A percentile compares a stretch with the other conserved stretches of the same genome.
Evolutionary conservation across 225 moss, liverwort and hornwort genomes (phyloP).

Genomic region (Anthoceros angustus): DNA sequence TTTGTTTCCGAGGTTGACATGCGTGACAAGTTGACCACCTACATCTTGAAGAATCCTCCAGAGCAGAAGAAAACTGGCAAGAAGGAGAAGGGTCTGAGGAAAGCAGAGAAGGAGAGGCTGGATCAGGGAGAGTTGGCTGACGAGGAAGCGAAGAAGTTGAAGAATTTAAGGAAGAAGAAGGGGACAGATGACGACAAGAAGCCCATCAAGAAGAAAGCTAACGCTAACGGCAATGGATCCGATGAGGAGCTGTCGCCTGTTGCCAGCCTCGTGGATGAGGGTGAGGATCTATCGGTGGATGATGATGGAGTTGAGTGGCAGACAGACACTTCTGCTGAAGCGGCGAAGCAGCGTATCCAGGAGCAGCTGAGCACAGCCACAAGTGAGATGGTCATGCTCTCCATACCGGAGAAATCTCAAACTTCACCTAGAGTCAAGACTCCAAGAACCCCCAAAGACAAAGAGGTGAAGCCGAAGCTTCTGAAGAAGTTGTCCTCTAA

Average conservation of each 20-base stretch:
- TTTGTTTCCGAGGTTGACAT: slow-evolving; percentile 91
- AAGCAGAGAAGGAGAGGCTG: slow-evolving; percentile 86
- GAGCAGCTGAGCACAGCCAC: slow-evolving; percentile 88
- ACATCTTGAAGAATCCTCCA: slow-evolving; percentile 92
- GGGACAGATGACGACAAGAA: slow-evolving; percentile 35
- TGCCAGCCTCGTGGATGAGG: slow-evolving; percentile 68
- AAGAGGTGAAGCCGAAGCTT: slow-evolving; percentile 34
- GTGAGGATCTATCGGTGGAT: slow-evolving; percentile 35
- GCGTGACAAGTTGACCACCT: slow-evolving; percentile 98
- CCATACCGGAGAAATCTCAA: slow-evolving; percentile 21
- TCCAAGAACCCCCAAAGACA: slow-evolving; percentile 14
- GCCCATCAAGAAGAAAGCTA: slow-evolving; percentile 49
- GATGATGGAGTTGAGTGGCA: slow-evolving; percentile 84
- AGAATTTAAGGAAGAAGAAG: slow-evolving; percentile 67
- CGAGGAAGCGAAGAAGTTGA: slow-evolving; percentile 57
- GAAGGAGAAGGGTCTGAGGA: slow-evolving; percentile 72
- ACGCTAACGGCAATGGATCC: slow-evolving; percentile 29
- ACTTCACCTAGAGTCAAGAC: slow-evolving; percentile 43
- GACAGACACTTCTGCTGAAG: slow-evolving; percentile 89
- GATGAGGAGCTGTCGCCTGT: slow-evolving; percentile 52
- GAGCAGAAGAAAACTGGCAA: slow-evolving; percentile 93
- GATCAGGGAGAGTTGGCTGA: slow-evolving; percentile 88
- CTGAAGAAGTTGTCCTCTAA: slow-evolving; percentile 57
- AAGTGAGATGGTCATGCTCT: slow-evolving; percentile 94
- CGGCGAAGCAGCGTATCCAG: slow-evolving; percentile 70